Evolutionary conservation across 306 rosid species (phyloP).

Genomic region (Vigna angularis): DNA sequence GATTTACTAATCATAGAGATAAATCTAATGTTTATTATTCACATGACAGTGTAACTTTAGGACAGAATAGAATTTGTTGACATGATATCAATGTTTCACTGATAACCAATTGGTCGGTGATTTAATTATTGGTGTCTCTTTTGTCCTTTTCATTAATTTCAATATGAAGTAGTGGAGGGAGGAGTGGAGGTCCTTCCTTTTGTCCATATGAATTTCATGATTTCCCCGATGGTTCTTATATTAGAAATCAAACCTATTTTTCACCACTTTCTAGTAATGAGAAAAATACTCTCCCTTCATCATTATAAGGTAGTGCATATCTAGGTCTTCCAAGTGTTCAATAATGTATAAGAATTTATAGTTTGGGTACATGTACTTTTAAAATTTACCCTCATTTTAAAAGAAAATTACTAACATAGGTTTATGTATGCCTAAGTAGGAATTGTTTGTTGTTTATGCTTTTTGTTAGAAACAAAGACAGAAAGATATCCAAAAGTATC

Average conservation of each 20-base stretch:
- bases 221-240: not conserved
- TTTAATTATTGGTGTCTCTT: not conserved
- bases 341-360: not conserved
- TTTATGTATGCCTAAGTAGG: too few species aligned
- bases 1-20: not conserved
- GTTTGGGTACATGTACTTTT: not conserved
- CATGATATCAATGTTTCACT: not conserved
- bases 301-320: not conserved
- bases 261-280: not conserved
- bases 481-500: too few species aligned
- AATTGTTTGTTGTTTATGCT: too few species aligned
- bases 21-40: not conserved
- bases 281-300: not conserved
- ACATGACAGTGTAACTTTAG: slow-evolving; percentile 4
- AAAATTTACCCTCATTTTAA: not conserved
- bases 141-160: not conserved
- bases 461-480: too few species aligned
- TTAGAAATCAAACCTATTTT: not conserved
- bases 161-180: not conserved
- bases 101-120: not conserved
- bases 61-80: slow-evolving; percentile 3
- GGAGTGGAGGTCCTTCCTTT: not conserved
- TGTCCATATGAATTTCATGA: slow-evolving; percentile 1
- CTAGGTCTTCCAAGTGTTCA: not conserved
- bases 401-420: too few species aligned